Conservation (phyloP, 202 grass and related monocot species). For the Musa balbisiana region DNA sequence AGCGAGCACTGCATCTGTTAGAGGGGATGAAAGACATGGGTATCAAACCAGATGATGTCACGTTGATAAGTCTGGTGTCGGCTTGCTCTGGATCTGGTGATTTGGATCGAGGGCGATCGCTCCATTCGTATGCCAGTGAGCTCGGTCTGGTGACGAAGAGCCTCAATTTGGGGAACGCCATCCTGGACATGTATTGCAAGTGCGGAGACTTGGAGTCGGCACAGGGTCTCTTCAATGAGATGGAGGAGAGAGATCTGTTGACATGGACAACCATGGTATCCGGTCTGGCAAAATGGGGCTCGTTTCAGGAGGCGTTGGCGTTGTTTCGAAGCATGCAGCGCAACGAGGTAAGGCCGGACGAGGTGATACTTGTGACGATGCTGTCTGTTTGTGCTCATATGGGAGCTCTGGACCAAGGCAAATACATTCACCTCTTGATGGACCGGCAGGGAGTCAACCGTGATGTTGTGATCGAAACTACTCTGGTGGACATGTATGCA, state of each 20-base stretch:
- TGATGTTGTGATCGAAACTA: conserved; percentile 1
- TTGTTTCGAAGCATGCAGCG: conserved; percentile 12
- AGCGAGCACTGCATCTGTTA: conserved; percentile 8
- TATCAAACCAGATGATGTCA: conserved; percentile 10
- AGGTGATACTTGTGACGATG: conserved; percentile 5
- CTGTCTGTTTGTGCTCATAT: conserved; percentile 5
- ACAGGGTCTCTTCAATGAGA: background rate
- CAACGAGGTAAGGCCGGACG: conserved; percentile 2
- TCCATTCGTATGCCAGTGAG: conserved; percentile 3
- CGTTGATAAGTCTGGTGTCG: conserved; percentile 10
- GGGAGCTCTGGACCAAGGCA: conserved; percentile 16
- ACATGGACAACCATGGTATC: conserved; percentile 19
- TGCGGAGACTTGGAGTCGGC: conserved; percentile 13
- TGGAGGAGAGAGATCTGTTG: conserved; percentile 2
- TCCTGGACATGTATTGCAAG: conserved; percentile 18
- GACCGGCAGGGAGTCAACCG: conserved; percentile 2
- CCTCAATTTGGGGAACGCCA: conserved; percentile 6
- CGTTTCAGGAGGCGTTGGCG: conserved; percentile 7
- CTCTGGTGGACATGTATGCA: conserved; percentile 16
- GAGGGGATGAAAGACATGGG: conserved; percentile 14
- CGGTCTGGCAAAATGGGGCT: conserved; percentile 1
- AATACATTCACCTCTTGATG: conserved; percentile 9
- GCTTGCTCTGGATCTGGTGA: conserved; percentile 13
- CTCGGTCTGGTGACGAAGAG: conserved; percentile 12
- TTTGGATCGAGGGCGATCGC: conserved; percentile 3